Evolutionary conservation across 345 rosid species (phyloP), one percentile per base, ranked within the genome.

Genomic region (Camelina hispida): DNA sequence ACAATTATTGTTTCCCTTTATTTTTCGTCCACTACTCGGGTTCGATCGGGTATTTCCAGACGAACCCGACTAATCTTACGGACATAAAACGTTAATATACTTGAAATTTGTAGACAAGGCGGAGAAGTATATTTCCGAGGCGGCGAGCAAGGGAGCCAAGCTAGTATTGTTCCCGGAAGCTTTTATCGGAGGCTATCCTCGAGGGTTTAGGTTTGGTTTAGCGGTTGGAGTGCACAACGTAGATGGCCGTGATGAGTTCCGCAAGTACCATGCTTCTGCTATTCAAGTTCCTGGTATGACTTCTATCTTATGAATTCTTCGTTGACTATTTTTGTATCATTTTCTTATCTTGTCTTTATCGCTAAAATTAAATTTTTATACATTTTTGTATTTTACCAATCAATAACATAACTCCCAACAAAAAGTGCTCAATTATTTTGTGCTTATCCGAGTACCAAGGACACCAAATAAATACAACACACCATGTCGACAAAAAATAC

Each of bases 161-260:
- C 77, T 93, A 17, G 95, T 93, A 60, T 85, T 90, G 54, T 90
- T 93, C 68, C 98, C 98, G 2, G 96, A 93, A 77, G 96, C 87
- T 2, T 93, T 93, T 62, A 66, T 93, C 5, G 96, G 95, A 0
- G 96, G 98, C 1, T 90, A 88, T 69, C 95, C 96, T 6, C 88
- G 96, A 12, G 96, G 98, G 18, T 85, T 88, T n/a, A 82, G 35
- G 58, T 93, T 90, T 59, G 98, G 93, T 25, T 80, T 92, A 42
- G 75, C 34, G 3, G 87, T 93, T 14, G 96, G 96, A 12, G 85
- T 79, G 46, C 85, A 91, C n/a, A 81, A 91, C 8, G 75, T 85
- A 4, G 84, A 81, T 68, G 51, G 51, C 1, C 43, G 76, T 61
- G 76, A 72, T 61, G 61, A 51, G 42, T 62, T 72, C 1, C 59